phyloP scores from a whole-genome alignment of 192 early-diverging fungal species.

The Backusella tarrabulga region DNA sequence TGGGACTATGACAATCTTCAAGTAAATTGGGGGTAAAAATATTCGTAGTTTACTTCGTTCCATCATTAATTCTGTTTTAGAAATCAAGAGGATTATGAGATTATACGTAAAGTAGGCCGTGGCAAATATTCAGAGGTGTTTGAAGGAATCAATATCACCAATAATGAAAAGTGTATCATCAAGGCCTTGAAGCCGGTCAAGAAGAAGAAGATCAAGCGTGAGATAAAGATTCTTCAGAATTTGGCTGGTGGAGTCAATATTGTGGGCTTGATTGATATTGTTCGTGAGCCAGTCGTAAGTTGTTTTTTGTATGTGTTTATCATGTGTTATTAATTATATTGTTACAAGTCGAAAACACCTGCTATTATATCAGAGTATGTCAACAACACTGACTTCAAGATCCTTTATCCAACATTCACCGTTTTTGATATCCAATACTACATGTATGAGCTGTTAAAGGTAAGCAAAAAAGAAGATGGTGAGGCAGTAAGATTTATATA shows the following conservation, averaged over 20 bases:
- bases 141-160: slow-evolving; percentile 93
- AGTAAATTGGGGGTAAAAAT: slow-evolving; percentile 83
- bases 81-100: slow-evolving; percentile 95
- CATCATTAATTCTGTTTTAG: not conserved
- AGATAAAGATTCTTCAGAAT: slow-evolving; percentile 99
- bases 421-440: slow-evolving; percentile 97
- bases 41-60: no score
- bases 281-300: slow-evolving; percentile 86
- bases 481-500: not conserved
- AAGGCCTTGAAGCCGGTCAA: slow-evolving; percentile 99
- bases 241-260: slow-evolving; percentile 93
- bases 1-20: slow-evolving; percentile 97
- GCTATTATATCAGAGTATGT: slow-evolving; percentile 96
- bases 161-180: slow-evolving; percentile 90
- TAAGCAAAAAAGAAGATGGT: slow-evolving; percentile 18
- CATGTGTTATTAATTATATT: not conserved
- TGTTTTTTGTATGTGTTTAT: not conserved
- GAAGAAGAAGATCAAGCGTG: slow-evolving; percentile 99
- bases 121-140: slow-evolving; percentile 99
- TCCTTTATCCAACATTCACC: slow-evolving; percentile 90
- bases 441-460: slow-evolving; percentile 94
- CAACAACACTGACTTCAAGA: slow-evolving; percentile 98
- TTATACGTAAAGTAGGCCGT: slow-evolving; percentile 95
- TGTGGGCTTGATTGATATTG: slow-evolving; percentile 89
- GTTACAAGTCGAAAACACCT: slow-evolving; percentile 84